Evolutionary conservation across 2,329 filamentous ascomycete species (phyloP).

Genomic region (Colletotrichum shisoi): DNA sequence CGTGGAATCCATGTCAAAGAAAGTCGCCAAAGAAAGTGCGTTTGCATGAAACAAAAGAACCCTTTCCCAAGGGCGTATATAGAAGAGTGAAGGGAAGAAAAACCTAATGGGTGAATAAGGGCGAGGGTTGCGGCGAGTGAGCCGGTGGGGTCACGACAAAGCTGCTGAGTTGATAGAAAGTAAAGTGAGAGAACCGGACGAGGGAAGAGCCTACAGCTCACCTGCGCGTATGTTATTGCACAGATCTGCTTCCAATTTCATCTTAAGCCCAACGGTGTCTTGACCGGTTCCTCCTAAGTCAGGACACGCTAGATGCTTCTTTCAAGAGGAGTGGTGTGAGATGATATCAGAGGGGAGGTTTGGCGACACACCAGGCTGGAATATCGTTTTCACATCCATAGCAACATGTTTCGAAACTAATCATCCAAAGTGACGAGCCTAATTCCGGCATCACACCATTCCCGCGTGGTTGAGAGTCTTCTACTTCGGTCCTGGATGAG

Average conservation of each 20-base stretch:
- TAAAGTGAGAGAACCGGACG: background rate
- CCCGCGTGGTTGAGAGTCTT: no score
- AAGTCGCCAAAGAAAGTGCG: background rate
- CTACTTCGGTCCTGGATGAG: no score
- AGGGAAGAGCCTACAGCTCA: conserved; percentile 4
- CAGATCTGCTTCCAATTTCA: background rate
- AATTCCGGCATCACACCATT: background rate
- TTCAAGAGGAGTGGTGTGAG: no score
- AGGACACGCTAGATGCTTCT: no score
- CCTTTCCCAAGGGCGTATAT: background rate
- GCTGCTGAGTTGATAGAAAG: background rate
- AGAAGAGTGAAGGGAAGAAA: background rate
- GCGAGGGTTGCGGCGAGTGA: conserved; percentile 2
- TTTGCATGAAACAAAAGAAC: background rate
- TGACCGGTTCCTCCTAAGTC: background rate
- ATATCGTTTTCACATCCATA: background rate
- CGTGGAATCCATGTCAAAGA: conserved; percentile 15
- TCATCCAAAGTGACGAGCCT: background rate
- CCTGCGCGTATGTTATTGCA: background rate
- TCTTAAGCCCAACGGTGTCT: background rate
- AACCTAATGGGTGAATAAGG: background rate
- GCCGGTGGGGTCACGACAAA: background rate
- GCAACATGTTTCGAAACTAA: background rate
- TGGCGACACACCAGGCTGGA: no score
- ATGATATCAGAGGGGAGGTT: no score